Conservation (phyloP, 768 basidiomycete species). For the Agaricus sinodeliciosus region DNA sequence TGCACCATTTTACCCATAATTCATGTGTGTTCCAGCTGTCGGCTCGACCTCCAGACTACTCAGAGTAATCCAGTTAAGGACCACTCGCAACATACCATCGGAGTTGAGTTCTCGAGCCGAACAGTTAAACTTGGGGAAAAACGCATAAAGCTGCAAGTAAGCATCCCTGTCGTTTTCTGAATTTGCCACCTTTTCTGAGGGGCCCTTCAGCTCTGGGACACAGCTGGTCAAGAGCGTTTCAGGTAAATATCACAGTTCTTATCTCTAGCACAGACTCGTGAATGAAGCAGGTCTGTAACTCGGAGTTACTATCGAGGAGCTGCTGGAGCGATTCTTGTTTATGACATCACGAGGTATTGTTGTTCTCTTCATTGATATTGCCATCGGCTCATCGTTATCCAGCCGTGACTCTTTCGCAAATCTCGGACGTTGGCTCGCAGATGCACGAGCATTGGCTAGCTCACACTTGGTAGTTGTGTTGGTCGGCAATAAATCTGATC, state of each 20-base stretch:
- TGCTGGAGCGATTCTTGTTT: constrained; percentile 86
- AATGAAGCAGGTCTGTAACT: constrained; percentile 66
- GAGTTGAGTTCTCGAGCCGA: constrained; percentile 95
- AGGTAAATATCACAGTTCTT: constrained; percentile 37
- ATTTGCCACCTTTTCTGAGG: constrained; percentile 5
- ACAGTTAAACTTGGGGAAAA: constrained; percentile 92
- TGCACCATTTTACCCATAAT: constrained; percentile 96
- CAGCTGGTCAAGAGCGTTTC: constrained; percentile 94
- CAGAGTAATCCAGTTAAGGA: constrained; percentile 69
- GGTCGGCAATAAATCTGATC: constrained; percentile 94
- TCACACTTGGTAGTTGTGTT: constrained; percentile 85
- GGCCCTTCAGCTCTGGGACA: constrained; percentile 79
- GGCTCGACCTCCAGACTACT: constrained; percentile 10
- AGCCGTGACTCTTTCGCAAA: constrained; percentile 87
- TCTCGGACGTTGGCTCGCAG: constrained; percentile 84
- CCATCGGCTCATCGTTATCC: constrained; percentile 15
- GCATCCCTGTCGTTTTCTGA: constrained; percentile 15
- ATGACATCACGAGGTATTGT: constrained; percentile 86
- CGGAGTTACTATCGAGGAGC: constrained; percentile 96
- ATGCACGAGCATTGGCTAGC: constrained; percentile 88
- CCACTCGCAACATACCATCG: constrained; percentile 96
- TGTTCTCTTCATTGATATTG: not conserved
- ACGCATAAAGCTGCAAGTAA: constrained; percentile 90
- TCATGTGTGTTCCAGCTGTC: constrained; percentile 56
- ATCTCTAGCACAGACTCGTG: constrained; percentile 5